These are phyloP conservation scores for Ustilago nuda DNA, from an alignment of 1,284 basidiomycete species.

Conservation along the genomic window DNA sequence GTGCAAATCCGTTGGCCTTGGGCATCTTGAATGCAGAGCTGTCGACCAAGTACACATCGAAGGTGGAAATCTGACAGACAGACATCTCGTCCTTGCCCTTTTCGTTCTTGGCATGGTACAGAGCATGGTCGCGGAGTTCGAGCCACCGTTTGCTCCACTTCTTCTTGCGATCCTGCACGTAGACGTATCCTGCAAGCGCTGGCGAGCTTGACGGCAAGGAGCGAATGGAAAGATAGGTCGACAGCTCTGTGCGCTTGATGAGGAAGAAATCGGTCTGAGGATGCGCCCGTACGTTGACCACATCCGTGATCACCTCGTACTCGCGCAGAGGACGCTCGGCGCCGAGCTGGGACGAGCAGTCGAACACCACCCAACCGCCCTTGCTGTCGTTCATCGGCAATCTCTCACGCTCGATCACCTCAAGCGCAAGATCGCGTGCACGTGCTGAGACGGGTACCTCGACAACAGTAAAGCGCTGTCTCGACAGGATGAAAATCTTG, in stretches of 20 bases:
- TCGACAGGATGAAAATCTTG: constrained; percentile 58
- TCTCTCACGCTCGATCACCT: constrained; percentile 50
- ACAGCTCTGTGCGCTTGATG: constrained; percentile 62
- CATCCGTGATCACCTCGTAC: constrained; percentile 64
- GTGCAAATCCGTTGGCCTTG: constrained; percentile 63
- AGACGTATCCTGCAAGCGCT: constrained; percentile 62
- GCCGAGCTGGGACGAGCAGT: constrained; percentile 58
- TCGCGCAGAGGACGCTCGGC: constrained; percentile 67
- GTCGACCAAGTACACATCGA: constrained; percentile 65
- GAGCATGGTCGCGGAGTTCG: constrained; percentile 65
- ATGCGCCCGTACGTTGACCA: constrained; percentile 51
- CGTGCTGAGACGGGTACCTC: constrained; percentile 54
- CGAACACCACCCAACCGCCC: constrained; percentile 65
- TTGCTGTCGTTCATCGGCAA: constrained; percentile 52
- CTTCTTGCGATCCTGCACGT: constrained; percentile 59
- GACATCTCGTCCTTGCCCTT: constrained; percentile 64
- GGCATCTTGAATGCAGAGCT: constrained; percentile 52
- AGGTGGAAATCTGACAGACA: constrained; percentile 61
- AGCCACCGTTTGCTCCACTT: constrained; percentile 68
- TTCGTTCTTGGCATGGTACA: constrained; percentile 66
- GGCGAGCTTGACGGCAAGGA: constrained; percentile 58
- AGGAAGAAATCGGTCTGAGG: constrained; percentile 57
- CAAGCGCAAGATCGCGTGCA: constrained; percentile 55
- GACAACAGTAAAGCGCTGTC: constrained; percentile 52
- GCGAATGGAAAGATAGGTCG: constrained; percentile 55